These are phyloP conservation scores for Diatrype stigma DNA, from an alignment of 2,329 filamentous ascomycete genomes.

Conservation along the genomic window DNA sequence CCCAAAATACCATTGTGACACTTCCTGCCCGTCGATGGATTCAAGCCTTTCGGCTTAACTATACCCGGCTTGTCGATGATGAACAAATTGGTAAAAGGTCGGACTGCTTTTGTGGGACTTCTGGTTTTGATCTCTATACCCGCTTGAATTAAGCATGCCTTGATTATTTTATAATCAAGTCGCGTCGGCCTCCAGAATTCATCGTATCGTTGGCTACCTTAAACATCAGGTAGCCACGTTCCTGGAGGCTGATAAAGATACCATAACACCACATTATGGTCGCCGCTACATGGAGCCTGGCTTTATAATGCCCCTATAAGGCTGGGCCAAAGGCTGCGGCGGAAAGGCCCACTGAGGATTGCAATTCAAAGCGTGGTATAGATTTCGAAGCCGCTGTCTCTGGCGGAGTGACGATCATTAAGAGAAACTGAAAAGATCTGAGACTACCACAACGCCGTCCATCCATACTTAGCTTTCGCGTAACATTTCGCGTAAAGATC, in stretches of 20 bases:
- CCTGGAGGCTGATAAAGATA: constrained; percentile 19
- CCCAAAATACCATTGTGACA: neutral
- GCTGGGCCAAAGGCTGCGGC: constrained; percentile 58
- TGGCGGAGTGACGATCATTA: constrained; percentile 45
- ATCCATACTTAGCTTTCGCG: constrained; percentile 1
- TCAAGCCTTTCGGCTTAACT: neutral
- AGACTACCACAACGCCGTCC: constrained; percentile 39
- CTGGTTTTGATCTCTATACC: constrained; percentile 33
- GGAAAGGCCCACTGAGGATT: constrained; percentile 32
- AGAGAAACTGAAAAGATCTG: constrained; percentile 74
- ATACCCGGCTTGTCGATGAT: constrained; percentile 35
- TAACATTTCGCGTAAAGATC: constrained; percentile 1
- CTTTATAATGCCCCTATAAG: constrained; percentile 40
- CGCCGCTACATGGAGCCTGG: constrained; percentile 51
- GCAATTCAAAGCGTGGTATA: constrained; percentile 17
- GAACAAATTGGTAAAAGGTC: constrained; percentile 45
- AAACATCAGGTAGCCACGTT: neutral
- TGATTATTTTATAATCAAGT: constrained; percentile 16
- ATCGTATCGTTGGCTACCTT: neutral
- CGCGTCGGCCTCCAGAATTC: constrained; percentile 12
- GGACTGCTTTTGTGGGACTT: constrained; percentile 32
- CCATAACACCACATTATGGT: constrained; percentile 22
- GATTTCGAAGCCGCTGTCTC: constrained; percentile 46
- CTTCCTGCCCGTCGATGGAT: neutral
- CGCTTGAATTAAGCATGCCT: constrained; percentile 17